Conservation (phyloP, 2,329 filamentous ascomycete species). For the Colletotrichum echinochloae region DNA sequence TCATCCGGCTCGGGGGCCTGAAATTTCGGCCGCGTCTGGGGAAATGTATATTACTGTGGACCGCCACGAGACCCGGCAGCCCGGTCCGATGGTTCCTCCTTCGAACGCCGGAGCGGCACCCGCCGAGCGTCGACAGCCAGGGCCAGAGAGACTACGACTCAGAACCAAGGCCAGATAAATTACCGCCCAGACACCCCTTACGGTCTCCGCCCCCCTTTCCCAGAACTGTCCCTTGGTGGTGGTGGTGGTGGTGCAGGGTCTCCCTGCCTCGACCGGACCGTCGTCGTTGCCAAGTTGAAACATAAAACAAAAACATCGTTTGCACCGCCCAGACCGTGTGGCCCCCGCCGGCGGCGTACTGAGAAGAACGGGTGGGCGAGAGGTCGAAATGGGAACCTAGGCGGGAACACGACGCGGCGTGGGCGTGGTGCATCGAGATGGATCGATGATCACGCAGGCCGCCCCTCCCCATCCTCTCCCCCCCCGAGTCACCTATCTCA, state of each 20-base stretch:
- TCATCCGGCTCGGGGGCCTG: not conserved
- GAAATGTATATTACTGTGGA: not conserved
- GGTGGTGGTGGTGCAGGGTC: not conserved
- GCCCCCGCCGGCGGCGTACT: not conserved
- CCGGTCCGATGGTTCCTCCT: not conserved
- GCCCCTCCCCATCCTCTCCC: too few relatives aligned
- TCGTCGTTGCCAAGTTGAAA: not conserved
- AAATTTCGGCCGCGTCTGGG: not conserved
- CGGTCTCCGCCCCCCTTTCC: not conserved
- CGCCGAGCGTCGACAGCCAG: not conserved
- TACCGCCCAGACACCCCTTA: not conserved
- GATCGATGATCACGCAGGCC: not conserved
- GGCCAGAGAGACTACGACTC: not conserved
- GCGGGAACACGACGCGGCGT: not conserved
- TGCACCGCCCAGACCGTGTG: not conserved
- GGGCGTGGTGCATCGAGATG: not conserved
- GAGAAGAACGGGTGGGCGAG: not conserved
- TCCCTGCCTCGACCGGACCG: not conserved
- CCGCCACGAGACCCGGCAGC: constrained; percentile 6
- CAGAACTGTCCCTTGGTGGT: not conserved
- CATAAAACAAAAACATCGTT: too few relatives aligned
- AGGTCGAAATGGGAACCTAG: not conserved
- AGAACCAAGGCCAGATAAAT: not conserved
- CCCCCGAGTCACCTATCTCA: not conserved
- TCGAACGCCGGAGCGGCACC: not conserved